phyloP scores from a whole-genome alignment of 495 filamentous ascomycete species.

The Cladorrhinum samala region DNA sequence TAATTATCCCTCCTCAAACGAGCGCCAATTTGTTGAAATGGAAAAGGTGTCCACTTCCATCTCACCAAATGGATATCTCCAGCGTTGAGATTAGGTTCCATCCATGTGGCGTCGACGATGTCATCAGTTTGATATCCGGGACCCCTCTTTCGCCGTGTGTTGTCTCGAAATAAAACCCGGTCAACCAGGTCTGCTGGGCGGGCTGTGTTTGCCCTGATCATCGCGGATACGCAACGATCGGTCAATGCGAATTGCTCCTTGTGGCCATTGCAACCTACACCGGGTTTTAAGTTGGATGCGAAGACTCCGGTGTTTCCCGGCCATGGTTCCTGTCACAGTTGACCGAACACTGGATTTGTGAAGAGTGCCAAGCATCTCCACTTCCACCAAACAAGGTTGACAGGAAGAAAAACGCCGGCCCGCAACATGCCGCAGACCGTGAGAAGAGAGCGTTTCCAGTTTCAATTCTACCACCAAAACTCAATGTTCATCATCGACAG shows the following conservation, averaged over 20 bases:
- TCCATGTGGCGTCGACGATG: slow-evolving; percentile 3
- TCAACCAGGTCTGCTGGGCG: neutral
- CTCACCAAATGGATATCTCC: neutral
- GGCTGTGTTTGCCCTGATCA: slow-evolving; percentile 3
- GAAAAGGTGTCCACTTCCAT: slow-evolving; percentile 1
- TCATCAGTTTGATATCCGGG: slow-evolving; percentile 2
- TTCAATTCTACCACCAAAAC: neutral
- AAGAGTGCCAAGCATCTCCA: neutral
- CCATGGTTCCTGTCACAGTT: no score
- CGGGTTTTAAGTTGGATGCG: no score
- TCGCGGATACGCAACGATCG: neutral
- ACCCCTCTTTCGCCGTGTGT: neutral
- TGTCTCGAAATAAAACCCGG: neutral
- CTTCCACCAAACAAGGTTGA: neutral
- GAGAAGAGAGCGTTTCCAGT: no score
- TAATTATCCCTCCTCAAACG: no score
- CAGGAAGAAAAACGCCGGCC: neutral
- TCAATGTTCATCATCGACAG: neutral
- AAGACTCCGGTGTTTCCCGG: no score
- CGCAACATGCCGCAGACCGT: no score
- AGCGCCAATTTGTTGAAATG: neutral
- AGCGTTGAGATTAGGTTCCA: neutral
- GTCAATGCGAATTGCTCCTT: no score
- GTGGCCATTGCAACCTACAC: no score
- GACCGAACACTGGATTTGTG: no score